Evolutionary conservation across 2,329 filamentous ascomycete species (phyloP).

Genomic region (Zasmidium angulare): DNA sequence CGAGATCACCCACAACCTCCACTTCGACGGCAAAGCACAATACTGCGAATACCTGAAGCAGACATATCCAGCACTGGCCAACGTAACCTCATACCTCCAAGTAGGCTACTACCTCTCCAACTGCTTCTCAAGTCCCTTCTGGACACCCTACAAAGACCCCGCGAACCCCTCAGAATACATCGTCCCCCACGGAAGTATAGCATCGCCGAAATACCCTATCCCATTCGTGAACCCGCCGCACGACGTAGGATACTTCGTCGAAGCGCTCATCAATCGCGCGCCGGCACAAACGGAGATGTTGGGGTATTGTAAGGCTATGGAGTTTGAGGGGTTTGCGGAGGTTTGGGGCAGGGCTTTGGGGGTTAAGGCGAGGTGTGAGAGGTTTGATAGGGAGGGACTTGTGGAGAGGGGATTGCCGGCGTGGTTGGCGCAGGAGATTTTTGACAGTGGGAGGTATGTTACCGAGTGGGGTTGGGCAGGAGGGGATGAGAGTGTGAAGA

Average conservation of each 20-base stretch:
- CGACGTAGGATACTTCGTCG: slow-evolving; percentile 25
- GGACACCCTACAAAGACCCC: slow-evolving; percentile 19
- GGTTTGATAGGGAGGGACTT: neutral
- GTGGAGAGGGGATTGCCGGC: slow-evolving; percentile 11
- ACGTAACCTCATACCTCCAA: slow-evolving; percentile 34
- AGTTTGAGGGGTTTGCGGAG: slow-evolving; percentile 27
- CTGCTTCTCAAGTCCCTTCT: slow-evolving; percentile 13
- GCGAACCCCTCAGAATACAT: slow-evolving; percentile 16
- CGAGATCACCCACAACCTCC: slow-evolving; percentile 42
- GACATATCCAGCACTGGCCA: slow-evolving; percentile 18
- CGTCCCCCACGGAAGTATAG: slow-evolving; percentile 9
- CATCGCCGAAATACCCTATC: neutral
- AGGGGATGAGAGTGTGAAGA: slow-evolving; percentile 23
- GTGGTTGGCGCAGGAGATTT: slow-evolving; percentile 20
- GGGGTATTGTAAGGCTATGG: slow-evolving; percentile 25
- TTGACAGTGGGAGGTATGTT: slow-evolving; percentile 18
- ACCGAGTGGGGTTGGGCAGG: slow-evolving; percentile 24
- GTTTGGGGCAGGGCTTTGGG: slow-evolving; percentile 28
- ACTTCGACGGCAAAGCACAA: slow-evolving; percentile 34
- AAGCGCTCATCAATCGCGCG: slow-evolving; percentile 26
- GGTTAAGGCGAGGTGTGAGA: slow-evolving; percentile 24
- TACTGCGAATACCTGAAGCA: slow-evolving; percentile 29
- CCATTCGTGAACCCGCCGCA: slow-evolving; percentile 17
- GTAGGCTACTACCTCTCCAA: slow-evolving; percentile 39
- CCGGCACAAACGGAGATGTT: slow-evolving; percentile 31